phyloP scores from a whole-genome alignment of 495 filamentous ascomycete genomes.

The Podospora didyma region DNA sequence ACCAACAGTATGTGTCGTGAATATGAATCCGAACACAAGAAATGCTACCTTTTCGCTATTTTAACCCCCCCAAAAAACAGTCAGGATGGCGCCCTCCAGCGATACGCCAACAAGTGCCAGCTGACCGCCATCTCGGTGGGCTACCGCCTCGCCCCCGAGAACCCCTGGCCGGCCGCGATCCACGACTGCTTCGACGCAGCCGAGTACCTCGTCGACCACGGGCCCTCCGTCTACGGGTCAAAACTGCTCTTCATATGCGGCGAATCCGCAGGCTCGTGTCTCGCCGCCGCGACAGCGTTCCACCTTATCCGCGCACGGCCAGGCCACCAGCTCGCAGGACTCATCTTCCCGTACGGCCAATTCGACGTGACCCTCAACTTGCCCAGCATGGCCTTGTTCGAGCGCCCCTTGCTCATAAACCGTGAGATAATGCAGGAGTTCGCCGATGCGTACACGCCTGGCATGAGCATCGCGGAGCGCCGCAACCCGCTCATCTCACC shows the following conservation, averaged over 20 bases:
- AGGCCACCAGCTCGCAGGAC: neutral
- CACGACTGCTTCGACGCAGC: constrained; percentile 44
- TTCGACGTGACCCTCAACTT: constrained; percentile 3
- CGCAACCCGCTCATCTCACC: constrained; percentile 7
- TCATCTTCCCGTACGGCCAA: neutral
- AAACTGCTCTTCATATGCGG: constrained; percentile 3
- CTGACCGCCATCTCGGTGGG: constrained; percentile 42
- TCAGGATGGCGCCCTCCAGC: constrained; percentile 4
- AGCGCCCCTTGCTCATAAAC: neutral
- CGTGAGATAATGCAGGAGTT: neutral
- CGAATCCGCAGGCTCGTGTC: constrained; percentile 5
- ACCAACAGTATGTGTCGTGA: neutral
- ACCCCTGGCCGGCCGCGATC: constrained; percentile 48
- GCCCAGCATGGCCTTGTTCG: neutral
- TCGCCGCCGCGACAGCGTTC: constrained; percentile 3
- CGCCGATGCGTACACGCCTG: neutral
- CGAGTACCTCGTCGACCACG: constrained; percentile 6
- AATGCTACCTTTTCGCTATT: no score
- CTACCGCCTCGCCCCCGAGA: constrained; percentile 57
- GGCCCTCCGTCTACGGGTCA: neutral
- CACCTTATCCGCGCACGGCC: constrained; percentile 5
- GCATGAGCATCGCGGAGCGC: constrained; percentile 1
- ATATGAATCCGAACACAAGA: no score
- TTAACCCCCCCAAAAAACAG: no score
- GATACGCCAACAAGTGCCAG: constrained; percentile 8